These are phyloP conservation scores for Grammothele lineata DNA, from an alignment of 768 basidiomycete genomes.

Conservation along the genomic window DNA sequence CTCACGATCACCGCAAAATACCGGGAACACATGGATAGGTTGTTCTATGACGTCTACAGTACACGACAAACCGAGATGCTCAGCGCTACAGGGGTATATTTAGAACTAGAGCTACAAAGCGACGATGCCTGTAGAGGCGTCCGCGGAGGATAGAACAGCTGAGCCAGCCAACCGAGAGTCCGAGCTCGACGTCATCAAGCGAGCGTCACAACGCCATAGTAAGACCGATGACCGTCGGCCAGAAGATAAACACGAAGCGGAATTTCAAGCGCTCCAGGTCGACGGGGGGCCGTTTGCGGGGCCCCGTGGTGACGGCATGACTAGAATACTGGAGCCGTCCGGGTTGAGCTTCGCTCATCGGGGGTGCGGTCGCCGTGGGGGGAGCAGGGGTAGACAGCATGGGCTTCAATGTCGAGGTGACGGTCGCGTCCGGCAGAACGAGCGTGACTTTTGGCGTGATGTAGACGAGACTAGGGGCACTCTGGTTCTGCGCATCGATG, in stretches of 20 bases:
- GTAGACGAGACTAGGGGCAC: constrained; percentile 4
- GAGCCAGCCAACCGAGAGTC: too few species aligned
- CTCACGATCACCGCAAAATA: too few species aligned
- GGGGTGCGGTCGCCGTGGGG: constrained; percentile 2
- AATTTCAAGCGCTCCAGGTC: constrained; percentile 33
- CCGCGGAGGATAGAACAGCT: too few species aligned
- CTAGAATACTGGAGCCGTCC: background rate
- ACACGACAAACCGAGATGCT: too few species aligned
- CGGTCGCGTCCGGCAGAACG: constrained; percentile 9
- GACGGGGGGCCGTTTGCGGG: constrained; percentile 11
- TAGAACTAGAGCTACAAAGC: too few species aligned
- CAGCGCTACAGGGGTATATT: too few species aligned
- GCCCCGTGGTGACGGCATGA: background rate
- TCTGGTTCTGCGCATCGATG: constrained; percentile 9
- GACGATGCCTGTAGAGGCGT: too few species aligned
- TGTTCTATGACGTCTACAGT: too few species aligned
- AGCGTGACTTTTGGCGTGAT: constrained; percentile 11
- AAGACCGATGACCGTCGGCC: constrained; percentile 54
- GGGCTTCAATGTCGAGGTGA: constrained; percentile 7
- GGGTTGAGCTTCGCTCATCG: background rate
- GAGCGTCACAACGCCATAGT: constrained; percentile 52
- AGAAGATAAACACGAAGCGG: constrained; percentile 46
- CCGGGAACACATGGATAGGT: too few species aligned
- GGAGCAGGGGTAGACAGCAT: constrained; percentile 1
- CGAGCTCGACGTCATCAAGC: too few species aligned